Conservation (phyloP, 2,329 filamentous ascomycete species). For the Onygenales sp. region DNA sequence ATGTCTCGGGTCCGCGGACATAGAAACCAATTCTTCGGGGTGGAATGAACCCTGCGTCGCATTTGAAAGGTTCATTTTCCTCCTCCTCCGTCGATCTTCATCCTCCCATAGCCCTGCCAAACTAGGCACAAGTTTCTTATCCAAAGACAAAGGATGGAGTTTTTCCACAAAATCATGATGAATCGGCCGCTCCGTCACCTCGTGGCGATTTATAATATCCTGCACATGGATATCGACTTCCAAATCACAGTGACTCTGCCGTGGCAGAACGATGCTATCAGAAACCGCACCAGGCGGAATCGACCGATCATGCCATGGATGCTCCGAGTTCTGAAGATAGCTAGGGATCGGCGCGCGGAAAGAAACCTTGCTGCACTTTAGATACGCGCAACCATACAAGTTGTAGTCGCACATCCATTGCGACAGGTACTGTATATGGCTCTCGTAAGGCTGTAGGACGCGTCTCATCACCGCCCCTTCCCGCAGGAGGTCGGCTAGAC, state of each 20-base stretch:
- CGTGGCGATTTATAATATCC: conserved; percentile 72
- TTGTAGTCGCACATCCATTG: conserved; percentile 99
- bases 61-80: conserved; percentile 55
- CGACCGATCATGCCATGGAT: conserved; percentile 72
- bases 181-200: conserved; percentile 65
- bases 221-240: conserved; percentile 86
- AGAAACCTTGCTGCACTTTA: conserved; percentile 59
- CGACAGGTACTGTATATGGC: conserved; percentile 80
- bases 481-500: conserved; percentile 74
- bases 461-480: conserved; percentile 81
- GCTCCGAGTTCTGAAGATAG: conserved; percentile 49
- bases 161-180: conserved; percentile 84
- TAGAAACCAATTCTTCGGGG: conserved; percentile 70
- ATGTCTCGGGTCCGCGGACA: conserved; percentile 73
- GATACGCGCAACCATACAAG: conserved; percentile 83
- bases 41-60: conserved; percentile 68
- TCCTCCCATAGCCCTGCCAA: conserved; percentile 92
- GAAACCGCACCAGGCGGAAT: conserved; percentile 53
- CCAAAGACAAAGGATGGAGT: conserved; percentile 50
- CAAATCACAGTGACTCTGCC: conserved; percentile 77
- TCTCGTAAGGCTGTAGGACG: conserved; percentile 84
- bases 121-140: conserved; percentile 80
- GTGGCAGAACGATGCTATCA: conserved; percentile 55
- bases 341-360: conserved; percentile 71
- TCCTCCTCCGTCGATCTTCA: conserved; percentile 70